phyloP scores from a whole-genome alignment of 2,329 filamentous ascomycete species.

The Xylariaceae sp. region DNA sequence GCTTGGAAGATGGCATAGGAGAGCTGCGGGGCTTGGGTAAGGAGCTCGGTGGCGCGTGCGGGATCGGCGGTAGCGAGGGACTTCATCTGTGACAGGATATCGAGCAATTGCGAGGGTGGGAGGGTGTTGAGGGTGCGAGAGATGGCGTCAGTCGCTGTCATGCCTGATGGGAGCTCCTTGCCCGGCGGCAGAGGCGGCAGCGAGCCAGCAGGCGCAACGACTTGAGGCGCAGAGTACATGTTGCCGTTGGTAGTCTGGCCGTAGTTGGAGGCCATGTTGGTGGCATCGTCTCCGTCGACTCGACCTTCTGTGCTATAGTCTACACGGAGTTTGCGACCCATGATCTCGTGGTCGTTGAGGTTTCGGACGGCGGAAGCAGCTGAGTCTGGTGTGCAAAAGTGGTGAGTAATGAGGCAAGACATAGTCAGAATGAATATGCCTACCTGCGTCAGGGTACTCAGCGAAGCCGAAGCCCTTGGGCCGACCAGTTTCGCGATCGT shows the following conservation, averaged over 20 bases:
- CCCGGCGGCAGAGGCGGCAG: constrained; percentile 83
- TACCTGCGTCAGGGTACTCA: constrained; percentile 89
- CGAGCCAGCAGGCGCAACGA: constrained; percentile 41
- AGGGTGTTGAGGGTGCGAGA: constrained; percentile 85
- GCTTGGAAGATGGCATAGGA: constrained; percentile 95
- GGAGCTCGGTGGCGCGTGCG: constrained; percentile 77
- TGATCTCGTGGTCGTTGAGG: constrained; percentile 90
- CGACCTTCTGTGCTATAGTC: constrained; percentile 94
- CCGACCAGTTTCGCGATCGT: constrained; percentile 90
- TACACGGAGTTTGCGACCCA: constrained; percentile 89
- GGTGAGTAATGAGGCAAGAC: constrained; percentile 1
- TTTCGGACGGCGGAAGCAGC: constrained; percentile 94
- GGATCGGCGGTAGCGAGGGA: constrained; percentile 79
- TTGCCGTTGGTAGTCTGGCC: constrained; percentile 29
- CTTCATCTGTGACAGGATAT: constrained; percentile 94
- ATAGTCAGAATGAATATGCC: neutral
- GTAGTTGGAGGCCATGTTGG: constrained; percentile 18
- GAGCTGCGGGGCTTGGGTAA: constrained; percentile 86
- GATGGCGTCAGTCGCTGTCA: constrained; percentile 86
- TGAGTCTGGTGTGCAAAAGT: constrained; percentile 49
- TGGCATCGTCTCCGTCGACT: constrained; percentile 59
- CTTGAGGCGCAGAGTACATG: constrained; percentile 33
- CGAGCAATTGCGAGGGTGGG: constrained; percentile 83
- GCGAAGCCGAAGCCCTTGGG: constrained; percentile 97
- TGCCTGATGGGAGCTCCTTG: constrained; percentile 75